Base-by-base conservation (phyloP, 208 protist species). In the Spironucleus salmonicida region DNA sequence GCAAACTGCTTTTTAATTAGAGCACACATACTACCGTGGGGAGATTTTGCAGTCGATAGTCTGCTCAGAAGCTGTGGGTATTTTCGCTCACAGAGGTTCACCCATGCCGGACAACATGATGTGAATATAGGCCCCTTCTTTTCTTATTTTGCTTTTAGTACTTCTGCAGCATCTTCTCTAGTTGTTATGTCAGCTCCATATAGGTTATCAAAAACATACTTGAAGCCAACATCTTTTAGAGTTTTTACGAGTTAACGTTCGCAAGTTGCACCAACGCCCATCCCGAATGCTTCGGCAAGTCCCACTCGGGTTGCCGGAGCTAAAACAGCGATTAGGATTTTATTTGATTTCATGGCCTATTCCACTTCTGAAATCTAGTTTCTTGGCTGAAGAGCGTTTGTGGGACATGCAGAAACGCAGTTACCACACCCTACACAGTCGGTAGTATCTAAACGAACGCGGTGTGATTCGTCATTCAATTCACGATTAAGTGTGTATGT, bases 371-470 rank as follows among this genome's bases (percentile, higher is more conserved):
- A 53, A 57, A 76, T 58, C 41, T 81, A 53, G 1, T 59, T 30
- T 4, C 77, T 66, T 74, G 81, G 81, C 0, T 49, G 30, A 41
- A 87, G 64, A 9, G 83, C 74, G 9, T 78, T 78, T n/a, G 66
- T 53, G 34, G 82, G 82, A 62, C 84, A 87, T 29, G 76, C 53
- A 0, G 59, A 34, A 32, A 81, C 74, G 71, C 84, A 87, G 27
- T 85, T 78, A 39, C 84, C 84, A 57, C 84, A 87, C 26, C 68
- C 79, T 64, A 85, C 80, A 66, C 84, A 87, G 23, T 19, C 75
- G 41, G 53, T 45, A 0, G 80, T 62, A 27, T 59, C 19, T 9
- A 85, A 26, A 27, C n/a, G 29, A n/a, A n/a, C n/a, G n/a, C n/a
- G n/a, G n/a, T n/a, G n/a, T n/a, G n/a, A n/a, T n/a, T n/a, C n/a